Conservation (phyloP, 2,329 filamentous ascomycete genomes). For the Chaetomiaceae sp. region DNA sequence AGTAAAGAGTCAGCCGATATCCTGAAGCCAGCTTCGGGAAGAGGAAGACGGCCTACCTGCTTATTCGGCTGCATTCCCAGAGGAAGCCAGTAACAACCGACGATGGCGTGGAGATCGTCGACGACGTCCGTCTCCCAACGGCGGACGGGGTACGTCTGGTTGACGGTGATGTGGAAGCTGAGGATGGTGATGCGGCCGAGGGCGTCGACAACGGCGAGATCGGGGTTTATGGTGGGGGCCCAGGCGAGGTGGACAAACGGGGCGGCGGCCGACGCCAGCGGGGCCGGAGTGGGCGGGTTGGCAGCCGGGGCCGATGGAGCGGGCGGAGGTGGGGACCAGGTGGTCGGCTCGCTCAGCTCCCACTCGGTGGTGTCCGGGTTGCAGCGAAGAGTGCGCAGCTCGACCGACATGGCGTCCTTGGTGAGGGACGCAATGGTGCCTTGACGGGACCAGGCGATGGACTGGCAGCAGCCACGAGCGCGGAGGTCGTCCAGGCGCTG, state of each 20-base stretch:
- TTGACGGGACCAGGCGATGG: slow-evolving; percentile 80
- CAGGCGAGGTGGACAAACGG: slow-evolving; percentile 77
- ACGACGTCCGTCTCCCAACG: slow-evolving; percentile 62
- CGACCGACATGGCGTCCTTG: slow-evolving; percentile 63
- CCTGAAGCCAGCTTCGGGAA: neutral
- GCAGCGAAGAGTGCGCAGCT: slow-evolving; percentile 68
- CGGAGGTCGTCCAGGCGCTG: slow-evolving; percentile 73
- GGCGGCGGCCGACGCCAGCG: slow-evolving; percentile 56
- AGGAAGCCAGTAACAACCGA: slow-evolving; percentile 84
- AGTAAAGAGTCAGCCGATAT: neutral
- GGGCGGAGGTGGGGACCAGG: slow-evolving; percentile 55
- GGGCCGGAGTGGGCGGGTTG: slow-evolving; percentile 40
- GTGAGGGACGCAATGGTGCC: slow-evolving; percentile 82
- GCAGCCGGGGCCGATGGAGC: slow-evolving; percentile 51
- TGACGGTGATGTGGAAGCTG: slow-evolving; percentile 65
- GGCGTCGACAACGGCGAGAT: slow-evolving; percentile 78
- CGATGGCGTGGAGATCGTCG: slow-evolving; percentile 71
- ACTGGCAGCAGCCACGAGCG: slow-evolving; percentile 70
- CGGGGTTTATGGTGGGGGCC: slow-evolving; percentile 66
- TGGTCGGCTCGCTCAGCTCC: slow-evolving; percentile 68
- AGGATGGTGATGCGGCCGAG: slow-evolving; percentile 73
- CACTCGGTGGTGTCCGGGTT: slow-evolving; percentile 66
- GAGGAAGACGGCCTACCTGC: slow-evolving; percentile 32
- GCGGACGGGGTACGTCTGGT: slow-evolving; percentile 60
- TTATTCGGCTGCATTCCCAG: slow-evolving; percentile 43